Evolutionary conservation across 306 rosid species (phyloP).

Genomic region (Lupinus albus): DNA sequence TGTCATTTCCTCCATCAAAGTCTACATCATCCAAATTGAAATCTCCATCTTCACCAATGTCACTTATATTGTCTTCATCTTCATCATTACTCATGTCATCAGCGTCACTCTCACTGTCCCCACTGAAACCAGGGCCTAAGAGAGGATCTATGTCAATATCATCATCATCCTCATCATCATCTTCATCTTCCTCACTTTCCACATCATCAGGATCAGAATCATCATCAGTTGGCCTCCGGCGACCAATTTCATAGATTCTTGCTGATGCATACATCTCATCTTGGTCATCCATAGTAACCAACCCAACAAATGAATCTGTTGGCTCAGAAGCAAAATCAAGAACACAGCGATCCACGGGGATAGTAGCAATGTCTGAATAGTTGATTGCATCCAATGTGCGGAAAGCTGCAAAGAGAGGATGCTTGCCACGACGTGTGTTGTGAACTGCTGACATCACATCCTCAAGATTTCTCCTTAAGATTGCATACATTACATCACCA

Average conservation of each 20-base stretch:
- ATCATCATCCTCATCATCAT: slow-evolving; percentile 59
- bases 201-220: slow-evolving; percentile 99
- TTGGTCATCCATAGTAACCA: slow-evolving; percentile 94
- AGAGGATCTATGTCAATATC: slow-evolving; percentile 62
- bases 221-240: slow-evolving; percentile 88
- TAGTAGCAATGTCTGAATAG: slow-evolving; percentile 91
- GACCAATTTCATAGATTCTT: slow-evolving; percentile 88
- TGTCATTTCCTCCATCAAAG: slow-evolving; percentile 64
- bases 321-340: slow-evolving; percentile 91
- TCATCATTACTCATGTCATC: slow-evolving; percentile 79
- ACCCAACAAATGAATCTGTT: slow-evolving; percentile 92
- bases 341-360: slow-evolving; percentile 90
- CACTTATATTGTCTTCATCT: slow-evolving; percentile 61
- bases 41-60: slow-evolving; percentile 78
- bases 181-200: slow-evolving; percentile 88
- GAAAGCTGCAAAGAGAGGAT: slow-evolving; percentile 84
- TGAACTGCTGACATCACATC: slow-evolving; percentile 93
- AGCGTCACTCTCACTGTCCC: slow-evolving; percentile 72
- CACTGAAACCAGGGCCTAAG: slow-evolving; percentile 81
- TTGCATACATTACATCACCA: slow-evolving; percentile 98
- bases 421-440: slow-evolving; percentile 84
- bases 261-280: slow-evolving; percentile 92
- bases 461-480: slow-evolving; percentile 86
- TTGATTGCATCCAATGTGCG: slow-evolving; percentile 96
- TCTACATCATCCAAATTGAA: slow-evolving; percentile 70